Base-by-base conservation (phyloP, 208 protist genomes). In the Wallacemonas sp. region DNA sequence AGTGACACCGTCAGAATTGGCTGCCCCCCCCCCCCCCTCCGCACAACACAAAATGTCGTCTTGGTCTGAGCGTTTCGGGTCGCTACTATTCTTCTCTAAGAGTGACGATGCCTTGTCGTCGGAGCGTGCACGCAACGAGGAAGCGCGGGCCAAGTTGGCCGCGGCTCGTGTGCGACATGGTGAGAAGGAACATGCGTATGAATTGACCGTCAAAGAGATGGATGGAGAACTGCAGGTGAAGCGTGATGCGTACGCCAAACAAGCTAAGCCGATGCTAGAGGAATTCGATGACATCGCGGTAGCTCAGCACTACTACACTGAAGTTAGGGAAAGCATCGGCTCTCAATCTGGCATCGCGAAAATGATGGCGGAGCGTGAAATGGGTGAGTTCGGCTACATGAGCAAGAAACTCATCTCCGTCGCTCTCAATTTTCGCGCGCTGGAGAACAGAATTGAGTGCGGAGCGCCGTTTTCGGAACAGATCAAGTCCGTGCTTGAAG, bases 341-440 rank as follows among this genome's bases (percentile, higher is more conserved):
- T 72, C 69, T 9, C 88, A 94, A 62, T 64, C 80, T 45, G 61
- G 45, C 22, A 75, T 90, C 17, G 72, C 82, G 19, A 68, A 81
- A 38, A 74, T 85, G 56, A 66, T 94, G 38, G 22, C 51, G 2
- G 75, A 91, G 49, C 73, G 79, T 11, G 88, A 96, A 65, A 54
- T 84, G 15, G 72, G 70, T 19, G 75, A 92, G 55, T 96, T 84
- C 66, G 91, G 88, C 12, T 96, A 94, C 69, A 62, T 86, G 24
- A 90, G 88, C 64, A 96, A 96, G 60, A 94, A 94, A 65, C 68
- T 94, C 14, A 87, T 93, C 2, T 94, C 88, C 1, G 82, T 93
- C 15, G 54, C 79, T 5, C 70, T 96, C n/a, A 84, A 91, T 59
- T 84, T 79, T 24, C 82, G 89, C 64, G 84, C 84, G n/a, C 70